Evolutionary conservation across 2,329 filamentous ascomycete genomes (phyloP), one percentile per base, ranked within the genome.

Genomic region (Fusarium denticulatum): DNA sequence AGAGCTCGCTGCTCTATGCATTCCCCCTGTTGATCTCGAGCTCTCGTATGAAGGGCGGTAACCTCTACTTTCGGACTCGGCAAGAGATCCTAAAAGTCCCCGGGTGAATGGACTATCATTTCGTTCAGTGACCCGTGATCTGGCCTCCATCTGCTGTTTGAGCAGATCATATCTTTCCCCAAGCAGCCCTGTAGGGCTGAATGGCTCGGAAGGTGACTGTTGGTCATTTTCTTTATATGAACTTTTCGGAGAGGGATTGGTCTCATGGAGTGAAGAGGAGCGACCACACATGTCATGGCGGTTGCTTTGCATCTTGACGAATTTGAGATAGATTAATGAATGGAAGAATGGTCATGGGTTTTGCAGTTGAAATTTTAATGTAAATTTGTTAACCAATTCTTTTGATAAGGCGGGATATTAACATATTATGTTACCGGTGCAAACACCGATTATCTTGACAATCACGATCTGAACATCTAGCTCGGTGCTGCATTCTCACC

Each of bases 121-220:
- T 0, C 12, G 34, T 1, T 12, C 7, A 1, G 16, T 3, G 6
- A 9, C 13, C 1, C 7, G 28, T 5, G 46, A 46, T 15, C 46
- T 60, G 13, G 37, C 24, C 13, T 67, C 55, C 46, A 61, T 67
- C 12, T 67, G 14, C 0, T 49, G 8, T 36, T 20, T 61, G 3
- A 60, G 36, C 3, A 43, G 3, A n/a, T 67, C 65, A 13, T 67
- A 67, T 43, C 26, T 7, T 26, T 67, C 40, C n/a, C 65, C 63
- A 1, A 67, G 24, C 2, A 67, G 16, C 0, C 65, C 65, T 1
- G 40, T 49, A 6, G 65, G 46, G 4, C 36, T 67, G 18, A 67
- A 62, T 11, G 63, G 65, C 16, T 62, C 55, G 2, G 37, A 30
- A 6, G 5, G 18, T 16, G 55, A 24, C 18, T 67, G 11, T 2